Percentiles rank a stretch among this genome's conserved stretches.
phyloP scores from a whole-genome alignment of 805 yeast species.

The Kluyveromyces aestuarii region DNA sequence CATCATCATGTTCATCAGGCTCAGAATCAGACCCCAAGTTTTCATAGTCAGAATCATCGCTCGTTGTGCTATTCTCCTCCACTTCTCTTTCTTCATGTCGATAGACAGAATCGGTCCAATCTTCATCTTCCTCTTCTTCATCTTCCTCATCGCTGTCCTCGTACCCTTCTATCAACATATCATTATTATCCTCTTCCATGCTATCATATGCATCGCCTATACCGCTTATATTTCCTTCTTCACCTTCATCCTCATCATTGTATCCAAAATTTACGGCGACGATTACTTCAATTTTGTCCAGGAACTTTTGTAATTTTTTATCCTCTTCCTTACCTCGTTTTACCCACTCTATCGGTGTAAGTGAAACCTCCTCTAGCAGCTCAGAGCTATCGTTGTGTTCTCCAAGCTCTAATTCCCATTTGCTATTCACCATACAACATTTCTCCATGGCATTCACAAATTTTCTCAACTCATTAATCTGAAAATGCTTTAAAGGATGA shows the following conservation, averaged over 20 bases:
- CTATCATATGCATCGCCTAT: constrained; percentile 8
- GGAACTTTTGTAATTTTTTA: constrained; percentile 14
- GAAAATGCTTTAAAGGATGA: constrained; percentile 36
- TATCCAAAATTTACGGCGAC: constrained; percentile 26
- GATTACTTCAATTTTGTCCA: constrained; percentile 23
- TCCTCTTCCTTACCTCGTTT: constrained; percentile 9
- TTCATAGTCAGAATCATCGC: constrained; percentile 8
- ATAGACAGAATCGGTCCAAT: constrained; percentile 1
- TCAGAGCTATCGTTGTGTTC: constrained; percentile 1
- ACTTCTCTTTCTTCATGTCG: constrained; percentile 3
- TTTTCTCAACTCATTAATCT: constrained; percentile 30
- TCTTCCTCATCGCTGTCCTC: constrained; percentile 10
- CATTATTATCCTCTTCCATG: constrained; percentile 14
- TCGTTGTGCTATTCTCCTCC: not conserved
- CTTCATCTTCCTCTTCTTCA: constrained; percentile 9
- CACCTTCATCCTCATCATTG: constrained; percentile 25
- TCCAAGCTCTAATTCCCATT: constrained; percentile 5
- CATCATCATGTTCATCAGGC: not conserved
- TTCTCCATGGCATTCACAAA: constrained; percentile 35
- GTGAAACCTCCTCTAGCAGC: constrained; percentile 21
- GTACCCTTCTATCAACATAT: constrained; percentile 7
- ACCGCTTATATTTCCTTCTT: constrained; percentile 9
- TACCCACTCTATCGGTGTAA: constrained; percentile 23
- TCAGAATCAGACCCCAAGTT: not conserved
- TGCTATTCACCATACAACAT: constrained; percentile 18